These are phyloP conservation scores for Cytospora leucostoma DNA, from an alignment of 2,329 filamentous ascomycete species.

Conservation along the genomic window DNA sequence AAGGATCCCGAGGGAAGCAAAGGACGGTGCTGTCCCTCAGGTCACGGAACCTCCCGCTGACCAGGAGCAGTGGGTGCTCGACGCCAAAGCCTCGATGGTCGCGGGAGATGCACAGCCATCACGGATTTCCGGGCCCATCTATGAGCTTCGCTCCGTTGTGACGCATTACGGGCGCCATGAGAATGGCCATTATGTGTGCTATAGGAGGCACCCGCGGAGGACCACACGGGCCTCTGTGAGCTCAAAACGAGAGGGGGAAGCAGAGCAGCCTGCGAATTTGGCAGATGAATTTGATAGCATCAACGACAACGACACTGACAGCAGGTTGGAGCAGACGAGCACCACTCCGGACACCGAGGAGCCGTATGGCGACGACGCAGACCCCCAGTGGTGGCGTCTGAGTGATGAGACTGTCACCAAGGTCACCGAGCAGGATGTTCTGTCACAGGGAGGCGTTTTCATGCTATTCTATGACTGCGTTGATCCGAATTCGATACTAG, in stretches of 20 bases:
- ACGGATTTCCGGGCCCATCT: slow-evolving; percentile 60
- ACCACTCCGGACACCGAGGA: background rate
- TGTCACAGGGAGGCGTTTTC: slow-evolving; percentile 80
- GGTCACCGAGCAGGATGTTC: slow-evolving; percentile 71
- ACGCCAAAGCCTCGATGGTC: slow-evolving; percentile 74
- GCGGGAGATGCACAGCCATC: slow-evolving; percentile 54
- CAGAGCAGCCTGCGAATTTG: slow-evolving; percentile 26
- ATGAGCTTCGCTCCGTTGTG: slow-evolving; percentile 79
- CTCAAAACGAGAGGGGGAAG: slow-evolving; percentile 20
- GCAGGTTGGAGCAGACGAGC: slow-evolving; percentile 30
- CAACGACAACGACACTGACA: slow-evolving; percentile 14
- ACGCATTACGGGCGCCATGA: slow-evolving; percentile 91
- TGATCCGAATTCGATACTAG: slow-evolving; percentile 52
- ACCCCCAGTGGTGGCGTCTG: slow-evolving; percentile 79
- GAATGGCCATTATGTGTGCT: slow-evolving; percentile 94
- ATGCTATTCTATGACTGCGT: slow-evolving; percentile 95
- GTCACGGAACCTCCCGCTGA: slow-evolving; percentile 32
- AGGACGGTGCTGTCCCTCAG: slow-evolving; percentile 30
- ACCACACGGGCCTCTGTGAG: slow-evolving; percentile 47
- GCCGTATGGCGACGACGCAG: slow-evolving; percentile 32
- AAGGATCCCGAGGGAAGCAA: slow-evolving; percentile 5
- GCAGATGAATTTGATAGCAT: slow-evolving; percentile 35
- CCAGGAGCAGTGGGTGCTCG: slow-evolving; percentile 69
- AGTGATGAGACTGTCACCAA: slow-evolving; percentile 84
- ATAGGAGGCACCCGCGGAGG: slow-evolving; percentile 70